Evolutionary conservation across 1,284 basidiomycete species (phyloP).

Genomic region (Wallemia hederae): DNA sequence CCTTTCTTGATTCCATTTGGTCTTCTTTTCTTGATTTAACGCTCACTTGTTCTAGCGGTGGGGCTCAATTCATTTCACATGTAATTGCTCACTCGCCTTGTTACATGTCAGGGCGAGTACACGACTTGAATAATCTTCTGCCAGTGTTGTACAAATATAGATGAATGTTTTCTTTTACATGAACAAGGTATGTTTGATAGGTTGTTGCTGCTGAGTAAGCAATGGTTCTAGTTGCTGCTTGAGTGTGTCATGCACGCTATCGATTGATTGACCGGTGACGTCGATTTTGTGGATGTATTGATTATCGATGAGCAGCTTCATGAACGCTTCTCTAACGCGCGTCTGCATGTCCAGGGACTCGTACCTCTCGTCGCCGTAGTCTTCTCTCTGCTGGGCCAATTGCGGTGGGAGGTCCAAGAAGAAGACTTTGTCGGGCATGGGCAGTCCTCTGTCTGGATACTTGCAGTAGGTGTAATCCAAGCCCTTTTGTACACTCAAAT

Average conservation of each 20-base stretch:
- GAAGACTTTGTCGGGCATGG: constrained; percentile 58
- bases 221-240: not conserved
- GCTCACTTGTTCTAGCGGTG: no score
- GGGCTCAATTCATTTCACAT: no score
- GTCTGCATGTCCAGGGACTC: constrained; percentile 16
- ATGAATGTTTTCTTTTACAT: not conserved
- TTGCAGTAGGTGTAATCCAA: constrained; percentile 45
- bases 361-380: constrained; percentile 59
- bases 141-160: not conserved
- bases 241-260: not conserved
- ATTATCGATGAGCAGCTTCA: constrained; percentile 1
- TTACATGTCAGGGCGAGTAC: no score
- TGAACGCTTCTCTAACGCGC: constrained; percentile 13
- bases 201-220: not conserved
- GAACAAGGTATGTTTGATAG: not conserved
- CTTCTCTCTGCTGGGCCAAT: constrained; percentile 39
- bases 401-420: constrained; percentile 61
- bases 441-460: constrained; percentile 54
- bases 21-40: no score
- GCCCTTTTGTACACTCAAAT: constrained; percentile 15
- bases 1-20: no score
- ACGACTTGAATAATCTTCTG: no score
- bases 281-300: not conserved
- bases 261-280: not conserved
- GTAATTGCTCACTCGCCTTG: no score